Evolutionary conservation across 2,329 filamentous ascomycete species (phyloP), one percentile per base, ranked within the genome.

Genomic region (Rhexocercosporidium sp.): DNA sequence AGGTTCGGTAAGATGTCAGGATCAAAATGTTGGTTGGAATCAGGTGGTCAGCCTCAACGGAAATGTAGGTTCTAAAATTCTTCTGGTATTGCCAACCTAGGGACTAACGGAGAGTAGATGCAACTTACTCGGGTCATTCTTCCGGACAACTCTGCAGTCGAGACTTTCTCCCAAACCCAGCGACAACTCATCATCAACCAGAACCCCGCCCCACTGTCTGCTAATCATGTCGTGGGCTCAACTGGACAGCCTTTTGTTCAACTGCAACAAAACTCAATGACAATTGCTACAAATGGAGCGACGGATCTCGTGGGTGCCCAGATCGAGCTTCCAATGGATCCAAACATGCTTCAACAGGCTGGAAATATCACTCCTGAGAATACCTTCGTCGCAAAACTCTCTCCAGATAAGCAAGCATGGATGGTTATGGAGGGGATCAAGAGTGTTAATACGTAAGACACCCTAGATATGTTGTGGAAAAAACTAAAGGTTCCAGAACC

Each of bases 11-110:
- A 22, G 49, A 34, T 63, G 49, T 16, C 68, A 70, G 39, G 62
- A 46, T 46, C 68, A 68, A 63, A 68, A 65, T 68, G 68, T 66
- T 44, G 54, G 64, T 14, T 70, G 63, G 56, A 68, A 68, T 61
- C 68, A 70, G 65, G 68, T 70, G 16, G 62, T 67, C 41, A 70
- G 68, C 22, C 25, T 70, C n/a, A 70, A 70, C 60, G 68, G 68
- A 39, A 62, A 70, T 66, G 68, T 70, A 64, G 22, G 66, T 41
- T 27, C 34, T 18, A 31, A 64, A 59, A n/a, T 62, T 14, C 22
- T 9, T 9, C 9, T n/a, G 9, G n/a, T 8, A 20, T 20, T 47
- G 22, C 20, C 6, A 22, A n/a, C 6, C 7, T 11, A 6, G 8
- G 16, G 3, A 9, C 60, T 29, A 57, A 54, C 11, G 20, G 9